Evolutionary conservation across 345 rosid species (phyloP), one percentile per base, ranked within the genome.

Genomic region (Zanthoxylum bungeanum): DNA sequence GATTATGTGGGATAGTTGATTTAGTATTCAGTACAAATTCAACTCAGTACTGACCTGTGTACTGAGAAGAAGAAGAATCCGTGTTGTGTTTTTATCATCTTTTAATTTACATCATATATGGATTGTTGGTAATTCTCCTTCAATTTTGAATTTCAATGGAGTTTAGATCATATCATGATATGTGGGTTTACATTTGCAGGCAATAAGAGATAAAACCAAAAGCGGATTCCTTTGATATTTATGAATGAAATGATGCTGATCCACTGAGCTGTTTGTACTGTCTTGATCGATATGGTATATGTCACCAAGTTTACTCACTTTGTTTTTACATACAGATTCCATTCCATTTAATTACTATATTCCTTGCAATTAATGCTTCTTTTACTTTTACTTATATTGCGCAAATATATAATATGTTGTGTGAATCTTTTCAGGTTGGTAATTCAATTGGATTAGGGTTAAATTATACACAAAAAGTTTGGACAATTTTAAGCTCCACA

Each of bases 241-340:
- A 40, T 44, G 25, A 70, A 30, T 30, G 17, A 14, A 30, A 22
- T 31, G 46, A 42, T 56, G 51, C 17, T 42, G 53, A 69, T 40
- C 58, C 50, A 69, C 51, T 39, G 62, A 9, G 21, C 57, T 65
- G 28, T 60, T 60, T 60, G 36, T 60, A 12, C 65, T 36, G 65
- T 36, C 46, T 22, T 17, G 37, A 44, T 14, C 34, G 34, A 25
- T 44, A 14, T 42, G 51, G 53, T 28, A 21, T 33, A 44, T 44
- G 16, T 31, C 70, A 50, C 44, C 55, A 49, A 69, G 21, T 56
- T 69, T 64, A 39, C 55, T 69, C 56, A 69, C 71, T 53, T 53
- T 37, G 44, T 42, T 69, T 25, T 69, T 12, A 27, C 56, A 58
- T 69, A 53, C 30, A 69, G 52, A 30, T 56, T 56, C 52, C 27